Conservation (phyloP, 2,329 filamentous ascomycete species). For the Xylaria sp. region DNA sequence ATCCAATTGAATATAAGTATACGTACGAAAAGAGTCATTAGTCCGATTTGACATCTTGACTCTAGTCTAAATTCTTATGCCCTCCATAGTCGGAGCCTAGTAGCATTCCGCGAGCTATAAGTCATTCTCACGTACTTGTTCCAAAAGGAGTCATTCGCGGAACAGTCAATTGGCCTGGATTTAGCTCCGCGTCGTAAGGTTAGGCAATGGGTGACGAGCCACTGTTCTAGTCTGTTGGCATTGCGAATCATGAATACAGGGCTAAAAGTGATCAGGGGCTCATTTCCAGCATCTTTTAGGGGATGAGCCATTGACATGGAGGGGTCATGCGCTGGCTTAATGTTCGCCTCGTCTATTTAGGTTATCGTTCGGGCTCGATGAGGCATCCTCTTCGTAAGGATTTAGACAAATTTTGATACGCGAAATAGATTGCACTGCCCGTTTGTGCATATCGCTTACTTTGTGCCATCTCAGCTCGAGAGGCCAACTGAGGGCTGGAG, state of each 20-base stretch:
- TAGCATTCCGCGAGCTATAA: background rate
- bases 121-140: background rate
- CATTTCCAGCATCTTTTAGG: background rate
- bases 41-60: too few species aligned
- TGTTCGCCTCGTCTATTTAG: background rate
- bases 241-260: constrained; percentile 13
- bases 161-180: background rate
- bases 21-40: too few species aligned
- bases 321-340: background rate
- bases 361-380: background rate
- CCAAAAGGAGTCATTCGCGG: background rate
- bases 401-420: background rate
- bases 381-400: background rate
- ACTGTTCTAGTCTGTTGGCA: too few species aligned
- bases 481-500: background rate
- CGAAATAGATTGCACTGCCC: background rate
- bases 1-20: too few species aligned
- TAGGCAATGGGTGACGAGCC: too few species aligned
- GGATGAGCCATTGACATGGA: background rate
- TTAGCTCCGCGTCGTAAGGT: too few species aligned
- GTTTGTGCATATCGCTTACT: background rate
- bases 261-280: background rate
- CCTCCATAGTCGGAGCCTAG: too few species aligned
- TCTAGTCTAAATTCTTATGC: too few species aligned
- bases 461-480: background rate